Conservation (phyloP, 192 early-diverging fungal genomes). For the Chytriomyces confervae region DNA sequence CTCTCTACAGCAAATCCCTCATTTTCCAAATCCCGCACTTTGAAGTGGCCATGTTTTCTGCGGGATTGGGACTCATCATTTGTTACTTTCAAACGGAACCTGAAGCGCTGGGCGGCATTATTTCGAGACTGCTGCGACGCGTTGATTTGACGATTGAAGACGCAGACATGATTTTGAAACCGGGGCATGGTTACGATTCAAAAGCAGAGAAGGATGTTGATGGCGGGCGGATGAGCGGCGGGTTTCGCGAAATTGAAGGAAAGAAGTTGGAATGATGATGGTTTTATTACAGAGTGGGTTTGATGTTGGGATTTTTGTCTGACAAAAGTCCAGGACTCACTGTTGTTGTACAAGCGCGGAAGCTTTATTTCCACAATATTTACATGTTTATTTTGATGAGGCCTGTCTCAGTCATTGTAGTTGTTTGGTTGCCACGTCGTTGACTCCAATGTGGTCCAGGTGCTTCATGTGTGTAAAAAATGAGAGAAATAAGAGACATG, state of each 20-base stretch:
- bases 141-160: constrained; percentile 38
- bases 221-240: background rate
- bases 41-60: constrained; percentile 68
- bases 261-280: background rate
- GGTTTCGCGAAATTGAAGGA: background rate
- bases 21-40: constrained; percentile 66
- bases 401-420: too few relatives aligned
- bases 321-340: too few relatives aligned
- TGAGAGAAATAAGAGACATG: background rate
- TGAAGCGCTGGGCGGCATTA: constrained; percentile 44
- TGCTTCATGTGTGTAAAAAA: background rate
- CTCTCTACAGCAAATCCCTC: constrained; percentile 64
- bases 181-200: background rate
- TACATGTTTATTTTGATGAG: background rate
- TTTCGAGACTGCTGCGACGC: constrained; percentile 53
- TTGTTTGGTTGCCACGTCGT: too few relatives aligned
- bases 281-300: background rate
- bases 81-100: constrained; percentile 56
- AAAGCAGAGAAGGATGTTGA: background rate
- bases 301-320: background rate
- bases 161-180: constrained; percentile 5
- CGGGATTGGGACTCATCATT: constrained; percentile 75
- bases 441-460: background rate
- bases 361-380: background rate
- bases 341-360: background rate